phyloP scores from a whole-genome alignment of 2,329 filamentous ascomycete genomes.

The Neofusicoccum sp. region DNA sequence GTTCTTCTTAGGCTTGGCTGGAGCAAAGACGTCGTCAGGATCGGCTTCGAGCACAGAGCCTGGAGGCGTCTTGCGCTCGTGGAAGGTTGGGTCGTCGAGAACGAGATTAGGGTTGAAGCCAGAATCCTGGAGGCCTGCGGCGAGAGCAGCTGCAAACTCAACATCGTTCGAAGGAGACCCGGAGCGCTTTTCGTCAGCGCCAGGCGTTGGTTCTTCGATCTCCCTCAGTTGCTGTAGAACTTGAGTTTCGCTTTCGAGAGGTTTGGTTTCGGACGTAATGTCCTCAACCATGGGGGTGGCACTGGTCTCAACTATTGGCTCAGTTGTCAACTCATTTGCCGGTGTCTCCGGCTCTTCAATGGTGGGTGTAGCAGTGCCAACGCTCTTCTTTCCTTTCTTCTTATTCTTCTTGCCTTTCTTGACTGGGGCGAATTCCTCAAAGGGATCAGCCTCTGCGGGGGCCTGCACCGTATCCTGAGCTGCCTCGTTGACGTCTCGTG shows the following conservation, averaged over 20 bases:
- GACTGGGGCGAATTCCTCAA: constrained; percentile 6
- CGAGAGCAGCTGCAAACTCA: constrained; percentile 49
- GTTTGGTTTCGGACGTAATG: neutral
- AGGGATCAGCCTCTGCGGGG: neutral
- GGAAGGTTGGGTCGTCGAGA: constrained; percentile 40
- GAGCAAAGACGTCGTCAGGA: constrained; percentile 21
- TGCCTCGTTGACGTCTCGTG: neutral
- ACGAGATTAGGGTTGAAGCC: constrained; percentile 48
- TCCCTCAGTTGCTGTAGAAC: neutral
- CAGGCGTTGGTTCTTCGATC: neutral
- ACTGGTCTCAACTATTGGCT: neutral
- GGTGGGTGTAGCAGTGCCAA: neutral
- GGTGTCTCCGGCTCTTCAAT: neutral
- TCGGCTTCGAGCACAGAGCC: constrained; percentile 28
- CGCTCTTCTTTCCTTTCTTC: constrained; percentile 35
- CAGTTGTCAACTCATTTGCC: neutral
- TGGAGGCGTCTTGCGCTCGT: constrained; percentile 32
- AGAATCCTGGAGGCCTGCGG: constrained; percentile 46
- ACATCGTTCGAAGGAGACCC: constrained; percentile 36
- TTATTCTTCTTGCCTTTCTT: constrained; percentile 36
- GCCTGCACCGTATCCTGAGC: neutral
- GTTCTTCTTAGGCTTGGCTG: constrained; percentile 25
- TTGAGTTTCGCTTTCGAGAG: neutral
- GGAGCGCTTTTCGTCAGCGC: constrained; percentile 16
- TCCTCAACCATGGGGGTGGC: neutral